Evolutionary conservation across 208 protist species (phyloP), one percentile per base, ranked within the genome.

Genomic region (Porcisia hertigi): DNA sequence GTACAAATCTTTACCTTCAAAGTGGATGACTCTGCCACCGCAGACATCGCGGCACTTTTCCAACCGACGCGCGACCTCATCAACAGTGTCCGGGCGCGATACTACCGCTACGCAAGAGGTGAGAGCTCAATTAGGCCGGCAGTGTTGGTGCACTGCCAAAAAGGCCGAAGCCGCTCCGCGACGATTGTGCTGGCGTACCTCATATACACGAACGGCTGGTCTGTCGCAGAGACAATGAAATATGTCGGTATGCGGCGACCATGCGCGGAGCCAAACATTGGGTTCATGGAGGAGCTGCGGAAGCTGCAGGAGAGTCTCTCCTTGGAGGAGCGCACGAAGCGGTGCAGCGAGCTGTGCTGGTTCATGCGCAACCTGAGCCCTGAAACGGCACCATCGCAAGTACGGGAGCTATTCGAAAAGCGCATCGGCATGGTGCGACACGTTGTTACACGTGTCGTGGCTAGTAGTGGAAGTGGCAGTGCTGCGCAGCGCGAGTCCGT

Each of bases 121-220:
- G 66, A 67, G 23, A 47, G 75, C 25, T 67, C 70, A 1, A 64
- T 57, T 5, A 54, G 73, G 30, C 92, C 92, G 5, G 71, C 85
- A 12, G 82, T 96, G 30, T 84, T 97, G 20, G 86, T 96, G 63
- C 92, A 97, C 83, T 97, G 94, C 75, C 92, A 94, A 69, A 89
- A 91, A 69, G 94, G 94, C 1, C 69, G 84, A n/a, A 96, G 91
- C 77, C 92, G 94, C 53, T 96, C 91, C 25, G 85, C 79, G 18
- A 95, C 94, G 1, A 88, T 97, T 67, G 94, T 96, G 34, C 75
- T 94, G 25, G 94, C 94, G 6, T 96, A 97, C 63, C 81, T 95
- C 34, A 90, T 97, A 23, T 85, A 86, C 63, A 87, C 85, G 69
- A 95, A 94, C 77, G 92, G 92, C 11, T 94, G 90, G 87, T 89